These are phyloP conservation scores for Solanum etuberosum DNA, from an alignment of 257 asterid genomes.

Conservation along the genomic window DNA sequence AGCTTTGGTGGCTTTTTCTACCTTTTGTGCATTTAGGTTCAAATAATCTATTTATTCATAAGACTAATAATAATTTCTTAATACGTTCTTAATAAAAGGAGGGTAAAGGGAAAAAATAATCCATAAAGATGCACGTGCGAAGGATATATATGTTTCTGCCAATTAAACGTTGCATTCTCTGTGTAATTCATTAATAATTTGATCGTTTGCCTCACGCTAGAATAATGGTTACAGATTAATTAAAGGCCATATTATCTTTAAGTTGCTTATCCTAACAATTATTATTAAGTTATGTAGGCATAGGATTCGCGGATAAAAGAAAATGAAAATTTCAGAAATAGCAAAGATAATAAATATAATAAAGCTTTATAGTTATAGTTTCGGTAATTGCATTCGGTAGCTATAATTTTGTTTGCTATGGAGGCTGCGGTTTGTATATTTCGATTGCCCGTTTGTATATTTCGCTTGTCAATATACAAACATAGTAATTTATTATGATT, in stretches of 20 bases:
- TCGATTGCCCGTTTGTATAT: no score
- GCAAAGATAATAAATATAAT: no score
- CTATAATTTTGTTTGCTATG: no score
- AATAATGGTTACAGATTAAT: no score
- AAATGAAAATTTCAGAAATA: no score
- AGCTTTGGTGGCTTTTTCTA: background rate
- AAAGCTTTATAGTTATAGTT: no score
- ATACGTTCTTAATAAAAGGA: background rate
- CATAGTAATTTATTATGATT: no score
- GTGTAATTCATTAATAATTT: background rate
- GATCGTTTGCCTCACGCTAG: no score
- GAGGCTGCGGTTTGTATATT: no score
- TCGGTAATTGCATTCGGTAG: no score
- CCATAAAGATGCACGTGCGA: background rate
- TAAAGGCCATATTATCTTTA: background rate
- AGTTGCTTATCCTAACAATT: background rate
- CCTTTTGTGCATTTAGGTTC: background rate
- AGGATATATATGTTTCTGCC: background rate
- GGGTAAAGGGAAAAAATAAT: background rate
- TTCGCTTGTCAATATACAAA: no score
- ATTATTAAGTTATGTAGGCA: background rate
- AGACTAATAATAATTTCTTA: background rate
- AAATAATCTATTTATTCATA: background rate
- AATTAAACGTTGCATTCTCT: background rate
- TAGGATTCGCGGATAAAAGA: background rate